Evolutionary conservation across 75 land plant genomes (phyloP), one percentile per base, ranked within the genome.

Genomic region (Chamaecyparis obtusa): DNA sequence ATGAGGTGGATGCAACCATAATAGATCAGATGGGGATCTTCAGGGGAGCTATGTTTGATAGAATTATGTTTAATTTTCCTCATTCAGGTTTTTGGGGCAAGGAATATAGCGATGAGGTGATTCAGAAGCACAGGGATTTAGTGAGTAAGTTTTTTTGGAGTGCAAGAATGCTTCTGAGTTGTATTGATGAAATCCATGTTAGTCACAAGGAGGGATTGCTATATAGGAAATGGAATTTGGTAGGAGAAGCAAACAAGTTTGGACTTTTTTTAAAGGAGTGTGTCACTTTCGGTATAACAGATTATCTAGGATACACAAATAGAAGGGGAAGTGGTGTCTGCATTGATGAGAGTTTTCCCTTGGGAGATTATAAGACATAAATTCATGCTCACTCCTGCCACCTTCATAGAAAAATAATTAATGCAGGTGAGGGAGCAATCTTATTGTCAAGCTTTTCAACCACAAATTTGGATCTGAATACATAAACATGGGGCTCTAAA

Each of bases 31-130:
- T 87, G 41, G 9, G 35, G 33, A 84, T 86, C 84, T 56, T 92
- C 21, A 81, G 39, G 3, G 74, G 36, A 81, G 33, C 60, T 16
- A 88, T 84, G 43, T 93, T 94, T 56, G 91, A 94, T 39, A 64
- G 92, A 21, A 89, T 93, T 21, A 76, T 93, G 3, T 94, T 83
- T 83, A 94, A 94, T 80, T 93, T 94, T 56, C 94, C 94, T 71
- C 93, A 92, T 87, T 91, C 94, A 43, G 94, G 94, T 19, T 92
- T 92, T 54, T 80, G 85, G 41, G 90, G 92, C 33, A 86, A 72
- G 48, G 90, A 88, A 84, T 78, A 85, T 14, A 77, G 74, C 1
- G 37, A 15, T 3, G 33, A 43, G 15, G 49, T 83, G 1, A 54
- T 19, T 43, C 24, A 43, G 7, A 80, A 81, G 36, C 49, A 44